A percentile compares a stretch with the other conserved stretches of the same genome.
phyloP scores from a whole-genome alignment of 495 filamentous ascomycete genomes.

The Aspergillus hancockii region DNA sequence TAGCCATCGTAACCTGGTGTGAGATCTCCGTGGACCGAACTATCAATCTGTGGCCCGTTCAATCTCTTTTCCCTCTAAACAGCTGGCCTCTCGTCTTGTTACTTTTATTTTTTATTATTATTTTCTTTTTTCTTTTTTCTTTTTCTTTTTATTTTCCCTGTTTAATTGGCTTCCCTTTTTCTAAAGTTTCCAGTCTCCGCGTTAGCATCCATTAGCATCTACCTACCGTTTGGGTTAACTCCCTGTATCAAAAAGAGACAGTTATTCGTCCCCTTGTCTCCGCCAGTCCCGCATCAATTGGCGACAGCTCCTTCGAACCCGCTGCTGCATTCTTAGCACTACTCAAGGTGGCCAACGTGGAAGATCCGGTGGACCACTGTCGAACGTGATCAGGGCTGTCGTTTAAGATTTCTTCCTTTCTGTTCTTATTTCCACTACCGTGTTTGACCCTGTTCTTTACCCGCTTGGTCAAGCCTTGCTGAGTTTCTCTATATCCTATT shows the following conservation, averaged over 20 bases:
- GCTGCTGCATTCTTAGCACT: conserved; percentile 19
- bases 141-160: conserved; percentile 13
- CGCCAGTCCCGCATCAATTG: conserved; percentile 14
- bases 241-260: conserved; percentile 19
- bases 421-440: conserved; percentile 25
- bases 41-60: conserved; percentile 21
- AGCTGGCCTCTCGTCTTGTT: not conserved
- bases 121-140: conserved; percentile 15
- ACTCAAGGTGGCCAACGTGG: conserved; percentile 22
- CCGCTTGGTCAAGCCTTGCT: conserved; percentile 28
- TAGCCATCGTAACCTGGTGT: conserved; percentile 19
- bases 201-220: conserved; percentile 21
- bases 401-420: conserved; percentile 17
- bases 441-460: conserved; percentile 19
- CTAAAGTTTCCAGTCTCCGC: conserved; percentile 22
- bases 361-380: conserved; percentile 26
- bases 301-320: conserved; percentile 15
- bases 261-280: conserved; percentile 17
- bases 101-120: conserved; percentile 13
- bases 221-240: conserved; percentile 21
- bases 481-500: conserved; percentile 27
- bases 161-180: conserved; percentile 1
- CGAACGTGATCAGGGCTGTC: conserved; percentile 21
- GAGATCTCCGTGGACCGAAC: conserved; percentile 19
- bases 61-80: conserved; percentile 12